phyloP scores from a whole-genome alignment of 331 rosid genomes.

The Quercus tomentella region DNA sequence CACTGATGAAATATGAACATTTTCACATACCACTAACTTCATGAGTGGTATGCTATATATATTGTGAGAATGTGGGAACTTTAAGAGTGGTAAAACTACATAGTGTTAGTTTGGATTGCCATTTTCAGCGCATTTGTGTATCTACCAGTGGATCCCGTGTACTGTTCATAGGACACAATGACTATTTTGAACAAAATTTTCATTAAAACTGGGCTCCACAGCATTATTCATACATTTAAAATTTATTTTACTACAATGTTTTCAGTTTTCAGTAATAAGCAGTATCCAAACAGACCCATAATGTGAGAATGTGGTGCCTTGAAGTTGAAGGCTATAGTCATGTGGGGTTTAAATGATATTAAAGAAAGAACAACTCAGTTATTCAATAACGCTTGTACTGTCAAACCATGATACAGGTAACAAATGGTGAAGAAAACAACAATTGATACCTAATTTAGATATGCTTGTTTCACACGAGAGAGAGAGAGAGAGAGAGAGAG shows the following conservation, averaged over 20 bases:
- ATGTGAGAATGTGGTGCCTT: not conserved
- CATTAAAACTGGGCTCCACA: too few relatives aligned
- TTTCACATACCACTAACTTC: not conserved
- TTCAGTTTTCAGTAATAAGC: too few relatives aligned
- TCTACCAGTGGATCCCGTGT: fast-evolving
- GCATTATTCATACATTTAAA: too few relatives aligned
- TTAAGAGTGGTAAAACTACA: not conserved
- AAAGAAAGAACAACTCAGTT: not conserved
- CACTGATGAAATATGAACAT: not conserved
- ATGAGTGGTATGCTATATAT: not conserved
- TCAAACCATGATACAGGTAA: not conserved
- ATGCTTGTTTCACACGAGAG: not conserved
- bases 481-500: not conserved
- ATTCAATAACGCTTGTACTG: not conserved
- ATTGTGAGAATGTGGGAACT: not conserved
- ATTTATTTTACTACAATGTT: too few relatives aligned
- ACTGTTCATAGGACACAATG: too few relatives aligned
- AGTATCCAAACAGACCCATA: too few relatives aligned
- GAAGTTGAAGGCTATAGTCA: not conserved
- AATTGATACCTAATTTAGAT: not conserved
- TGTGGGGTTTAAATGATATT: not conserved
- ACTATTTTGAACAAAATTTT: too few relatives aligned
- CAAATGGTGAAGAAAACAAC: not conserved
- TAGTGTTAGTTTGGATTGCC: not conserved
- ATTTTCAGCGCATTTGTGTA: too few relatives aligned